phyloP scores from a whole-genome alignment of 352 stramenopile genomes.

The Pythium utonaiense region DNA sequence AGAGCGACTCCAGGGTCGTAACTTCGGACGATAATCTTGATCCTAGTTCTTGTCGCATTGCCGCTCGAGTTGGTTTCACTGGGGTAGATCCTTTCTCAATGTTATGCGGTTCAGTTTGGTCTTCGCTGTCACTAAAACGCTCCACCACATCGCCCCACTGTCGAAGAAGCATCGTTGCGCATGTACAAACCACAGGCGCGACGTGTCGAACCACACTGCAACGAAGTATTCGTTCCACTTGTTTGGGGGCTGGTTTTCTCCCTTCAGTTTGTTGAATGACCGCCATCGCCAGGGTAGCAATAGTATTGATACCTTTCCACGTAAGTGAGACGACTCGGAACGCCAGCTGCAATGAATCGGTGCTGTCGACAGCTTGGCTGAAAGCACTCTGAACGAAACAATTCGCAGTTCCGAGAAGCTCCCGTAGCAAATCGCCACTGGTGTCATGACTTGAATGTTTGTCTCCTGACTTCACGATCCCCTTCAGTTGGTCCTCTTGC shows the following conservation, averaged over 20 bases:
- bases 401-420: conserved; percentile 12
- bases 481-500: neutral
- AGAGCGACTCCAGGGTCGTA: conserved; percentile 29
- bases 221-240: conserved; percentile 1
- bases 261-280: neutral
- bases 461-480: neutral
- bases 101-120: neutral
- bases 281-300: neutral
- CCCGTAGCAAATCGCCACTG: neutral
- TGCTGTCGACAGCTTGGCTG: neutral
- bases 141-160: neutral
- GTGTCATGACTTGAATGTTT: neutral
- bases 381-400: conserved; percentile 19
- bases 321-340: neutral
- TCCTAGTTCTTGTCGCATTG: conserved; percentile 2
- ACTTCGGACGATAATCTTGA: conserved; percentile 20
- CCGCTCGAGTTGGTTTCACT: neutral
- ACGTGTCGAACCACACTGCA: conserved; percentile 11
- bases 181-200: neutral
- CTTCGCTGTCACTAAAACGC: neutral
- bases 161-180: conserved; percentile 1
- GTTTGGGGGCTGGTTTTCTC: neutral
- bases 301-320: neutral
- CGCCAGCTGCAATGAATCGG: neutral
- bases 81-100: neutral